phyloP scores from a whole-genome alignment of 495 filamentous ascomycete genomes.

The Talaromyces wortmannii region DNA sequence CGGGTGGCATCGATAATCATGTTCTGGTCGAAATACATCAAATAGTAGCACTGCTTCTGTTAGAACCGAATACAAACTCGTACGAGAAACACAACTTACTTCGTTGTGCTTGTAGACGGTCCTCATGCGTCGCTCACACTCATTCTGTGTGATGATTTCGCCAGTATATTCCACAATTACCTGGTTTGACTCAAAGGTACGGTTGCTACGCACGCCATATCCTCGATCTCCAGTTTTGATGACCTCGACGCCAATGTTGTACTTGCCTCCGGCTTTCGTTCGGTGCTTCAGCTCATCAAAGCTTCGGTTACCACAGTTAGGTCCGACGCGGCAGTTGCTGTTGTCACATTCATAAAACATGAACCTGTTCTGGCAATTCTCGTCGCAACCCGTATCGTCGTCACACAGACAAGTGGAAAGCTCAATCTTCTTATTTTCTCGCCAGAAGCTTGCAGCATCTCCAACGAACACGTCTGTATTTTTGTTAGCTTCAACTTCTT shows the following conservation, averaged over 20 bases:
- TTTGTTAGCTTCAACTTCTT: slow-evolving; percentile 10
- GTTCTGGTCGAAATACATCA: slow-evolving; percentile 97
- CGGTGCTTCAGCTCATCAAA: slow-evolving; percentile 76
- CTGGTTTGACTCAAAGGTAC: slow-evolving; percentile 80
- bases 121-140: slow-evolving; percentile 89
- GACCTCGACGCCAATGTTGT: slow-evolving; percentile 88
- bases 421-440: slow-evolving; percentile 65
- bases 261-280: slow-evolving; percentile 71
- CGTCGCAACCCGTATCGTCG: slow-evolving; percentile 72
- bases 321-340: slow-evolving; percentile 74
- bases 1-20: slow-evolving; percentile 98
- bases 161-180: slow-evolving; percentile 98
- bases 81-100: slow-evolving; percentile 40
- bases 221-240: slow-evolving; percentile 84
- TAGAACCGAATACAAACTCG: slow-evolving; percentile 8
- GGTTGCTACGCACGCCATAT: slow-evolving; percentile 84
- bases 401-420: slow-evolving; percentile 77
- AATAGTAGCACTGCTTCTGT: slow-evolving; percentile 72
- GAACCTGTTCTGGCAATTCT: slow-evolving; percentile 85
- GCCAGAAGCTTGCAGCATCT: slow-evolving; percentile 80
- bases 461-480: slow-evolving; percentile 80
- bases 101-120: slow-evolving; percentile 86
- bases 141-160: slow-evolving; percentile 90
- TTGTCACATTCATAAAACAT: slow-evolving; percentile 97
- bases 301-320: slow-evolving; percentile 74